Base-by-base conservation (phyloP, 768 basidiomycete genomes). In the Asterophora lycoperdoides region DNA sequence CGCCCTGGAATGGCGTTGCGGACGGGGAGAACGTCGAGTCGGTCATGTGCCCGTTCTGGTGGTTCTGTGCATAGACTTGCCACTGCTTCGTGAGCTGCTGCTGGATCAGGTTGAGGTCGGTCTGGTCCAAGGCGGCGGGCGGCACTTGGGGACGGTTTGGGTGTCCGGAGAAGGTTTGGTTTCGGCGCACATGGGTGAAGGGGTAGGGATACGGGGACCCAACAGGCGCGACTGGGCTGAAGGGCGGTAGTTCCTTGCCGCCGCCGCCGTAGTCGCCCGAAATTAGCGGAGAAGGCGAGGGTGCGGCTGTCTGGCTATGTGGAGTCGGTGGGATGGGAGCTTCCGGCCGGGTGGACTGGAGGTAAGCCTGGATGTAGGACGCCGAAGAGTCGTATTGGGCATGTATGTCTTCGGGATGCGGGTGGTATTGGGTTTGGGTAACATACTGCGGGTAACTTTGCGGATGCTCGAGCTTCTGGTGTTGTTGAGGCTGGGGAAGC, bases 121-220 rank as follows among this genome's bases (percentile, higher is more conserved):
- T 68, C 52, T 72, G 55, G 63, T 73, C 70, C 61, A 68, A 66
- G 48, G 66, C 60, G 47, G 69, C 64, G 55, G 65, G 49, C 51
- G 65, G 49, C 51, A 61, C 49, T 29, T 63, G 64, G 38, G 61
- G 54, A 32, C 65, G 59, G 51, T 68, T 54, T 37, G 68, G 60
- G 34, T 70, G 68, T 3, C 62, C 64, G 1, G 69, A 52, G 38
- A 72, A 73, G 8, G 66, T 61, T 38, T 75, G 63, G 38, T 72
- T 74, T 0, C 87, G 78, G 18, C 79, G 80, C 37, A 89, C 81
- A 48, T 89, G 87, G 13, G 77, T 74, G 66, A 82, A 91, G 0
- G 86, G 86, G 62, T 81, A 86, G 0, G 88, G 89, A 51, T 87
- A 89, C 1, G 89, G 89, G 4, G 89, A 90, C 8, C 88, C 86